These are phyloP conservation scores for Dillenia turbinata DNA, from an alignment of 164 flowering plant genomes.

Conservation along the genomic window DNA sequence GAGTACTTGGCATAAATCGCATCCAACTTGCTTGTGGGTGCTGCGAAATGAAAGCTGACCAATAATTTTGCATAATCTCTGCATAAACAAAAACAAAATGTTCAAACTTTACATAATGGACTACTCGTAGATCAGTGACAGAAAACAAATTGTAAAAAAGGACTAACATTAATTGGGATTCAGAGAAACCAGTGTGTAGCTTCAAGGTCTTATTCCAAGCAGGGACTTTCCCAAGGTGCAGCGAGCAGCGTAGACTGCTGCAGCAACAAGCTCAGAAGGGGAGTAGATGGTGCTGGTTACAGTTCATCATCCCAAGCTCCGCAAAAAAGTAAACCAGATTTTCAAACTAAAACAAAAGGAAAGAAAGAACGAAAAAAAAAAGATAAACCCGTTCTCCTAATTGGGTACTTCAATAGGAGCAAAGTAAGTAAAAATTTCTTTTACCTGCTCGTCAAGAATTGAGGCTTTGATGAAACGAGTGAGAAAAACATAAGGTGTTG, in stretches of 20 bases:
- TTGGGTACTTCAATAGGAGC: neutral
- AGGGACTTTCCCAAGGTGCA: slow-evolving; percentile 13
- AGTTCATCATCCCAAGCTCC: slow-evolving; percentile 28
- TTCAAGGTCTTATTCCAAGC: slow-evolving; percentile 21
- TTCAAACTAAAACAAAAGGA: slow-evolving; percentile 15
- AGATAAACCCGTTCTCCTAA: neutral
- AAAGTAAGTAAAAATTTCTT: neutral
- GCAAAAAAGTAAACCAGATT: slow-evolving; percentile 21
- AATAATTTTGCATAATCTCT: slow-evolving; percentile 20
- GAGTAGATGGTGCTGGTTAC: slow-evolving; percentile 8
- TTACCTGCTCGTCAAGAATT: slow-evolving; percentile 1
- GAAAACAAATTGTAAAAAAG: too few species aligned
- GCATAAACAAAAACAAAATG: too few species aligned
- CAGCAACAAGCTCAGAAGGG: slow-evolving; percentile 19
- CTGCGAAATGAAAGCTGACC: slow-evolving; percentile 16
- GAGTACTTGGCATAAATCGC: slow-evolving; percentile 20
- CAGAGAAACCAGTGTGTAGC: slow-evolving; percentile 21
- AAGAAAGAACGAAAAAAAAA: neutral
- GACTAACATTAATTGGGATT: slow-evolving; percentile 13
- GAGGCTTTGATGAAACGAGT: slow-evolving; percentile 24
- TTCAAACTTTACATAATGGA: too few species aligned
- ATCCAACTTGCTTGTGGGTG: slow-evolving; percentile 15
- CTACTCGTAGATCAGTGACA: too few species aligned
- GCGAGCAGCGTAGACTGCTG: slow-evolving; percentile 27
- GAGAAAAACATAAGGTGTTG: slow-evolving; percentile 23